phyloP scores from a whole-genome alignment of 1,284 basidiomycete species.

The Trichosporon inkin region DNA sequence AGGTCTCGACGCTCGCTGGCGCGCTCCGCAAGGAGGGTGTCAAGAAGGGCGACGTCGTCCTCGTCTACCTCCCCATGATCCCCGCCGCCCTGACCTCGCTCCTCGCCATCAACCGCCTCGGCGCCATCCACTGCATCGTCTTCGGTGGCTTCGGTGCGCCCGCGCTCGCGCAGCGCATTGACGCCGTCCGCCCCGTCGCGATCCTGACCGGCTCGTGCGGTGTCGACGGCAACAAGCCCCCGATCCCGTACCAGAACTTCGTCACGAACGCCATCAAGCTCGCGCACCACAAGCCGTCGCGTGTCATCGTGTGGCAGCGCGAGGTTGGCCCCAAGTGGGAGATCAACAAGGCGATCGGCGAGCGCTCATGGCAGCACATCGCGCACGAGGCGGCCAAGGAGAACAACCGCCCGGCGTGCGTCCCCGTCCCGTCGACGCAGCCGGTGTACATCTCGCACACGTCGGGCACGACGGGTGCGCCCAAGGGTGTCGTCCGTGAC shows the following conservation, averaged over 20 bases:
- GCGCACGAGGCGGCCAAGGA: constrained; percentile 15
- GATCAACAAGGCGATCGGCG: constrained; percentile 14
- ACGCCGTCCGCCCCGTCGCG: constrained; percentile 78
- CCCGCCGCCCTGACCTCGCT: constrained; percentile 55
- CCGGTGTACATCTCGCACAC: constrained; percentile 57
- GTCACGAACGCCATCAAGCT: constrained; percentile 16
- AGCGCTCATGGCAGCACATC: constrained; percentile 19
- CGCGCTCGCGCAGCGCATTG: constrained; percentile 82
- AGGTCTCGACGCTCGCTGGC: constrained; percentile 81
- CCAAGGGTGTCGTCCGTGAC: constrained; percentile 92
- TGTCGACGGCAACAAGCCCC: constrained; percentile 27
- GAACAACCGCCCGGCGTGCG: constrained; percentile 15
- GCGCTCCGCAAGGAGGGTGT: constrained; percentile 81
- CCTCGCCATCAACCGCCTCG: constrained; percentile 90
- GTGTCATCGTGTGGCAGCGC: constrained; percentile 90
- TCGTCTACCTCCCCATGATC: constrained; percentile 55
- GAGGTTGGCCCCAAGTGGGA: constrained; percentile 16
- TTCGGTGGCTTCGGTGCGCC: constrained; percentile 96
- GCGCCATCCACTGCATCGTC: constrained; percentile 92
- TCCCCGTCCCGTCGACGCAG: constrained; percentile 17
- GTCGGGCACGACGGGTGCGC: constrained; percentile 88
- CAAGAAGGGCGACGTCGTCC: constrained; percentile 87
- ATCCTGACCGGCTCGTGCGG: constrained; percentile 75
- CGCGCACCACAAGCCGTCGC: constrained; percentile 27
- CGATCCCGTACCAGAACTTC: constrained; percentile 19